These are phyloP conservation scores for Metarhizium sp. DNA, from an alignment of 2,329 filamentous ascomycete genomes.

Conservation along the genomic window DNA sequence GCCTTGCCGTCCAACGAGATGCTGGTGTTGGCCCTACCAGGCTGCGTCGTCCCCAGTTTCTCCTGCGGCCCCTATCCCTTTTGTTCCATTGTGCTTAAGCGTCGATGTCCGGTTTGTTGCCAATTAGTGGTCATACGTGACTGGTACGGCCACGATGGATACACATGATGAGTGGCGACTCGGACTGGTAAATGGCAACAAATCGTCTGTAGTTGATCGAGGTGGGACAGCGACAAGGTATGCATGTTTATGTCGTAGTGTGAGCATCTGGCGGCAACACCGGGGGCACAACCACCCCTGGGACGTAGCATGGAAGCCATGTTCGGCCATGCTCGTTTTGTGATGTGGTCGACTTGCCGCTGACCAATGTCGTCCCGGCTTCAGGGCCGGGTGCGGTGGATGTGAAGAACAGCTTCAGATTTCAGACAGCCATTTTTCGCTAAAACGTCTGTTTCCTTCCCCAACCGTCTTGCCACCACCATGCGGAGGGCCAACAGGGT, in stretches of 20 bases:
- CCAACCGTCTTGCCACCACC: not conserved
- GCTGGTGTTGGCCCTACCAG: constrained; percentile 1
- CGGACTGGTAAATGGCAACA: not conserved
- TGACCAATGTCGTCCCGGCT: not conserved
- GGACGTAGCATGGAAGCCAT: not conserved
- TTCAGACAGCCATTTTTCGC: not conserved
- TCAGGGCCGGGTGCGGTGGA: not conserved
- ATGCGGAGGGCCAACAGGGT: not conserved
- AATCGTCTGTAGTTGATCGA: not conserved
- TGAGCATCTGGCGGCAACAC: constrained; percentile 1
- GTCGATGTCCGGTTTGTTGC: not conserved
- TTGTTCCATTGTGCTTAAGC: not conserved
- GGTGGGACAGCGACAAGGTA: not conserved
- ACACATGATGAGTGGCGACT: not conserved
- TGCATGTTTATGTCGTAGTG: not conserved
- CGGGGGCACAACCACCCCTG: not conserved
- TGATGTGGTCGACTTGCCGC: not conserved
- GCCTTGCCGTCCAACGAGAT: constrained; percentile 6
- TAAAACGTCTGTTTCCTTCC: too few relatives aligned
- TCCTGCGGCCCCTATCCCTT: constrained; percentile 1
- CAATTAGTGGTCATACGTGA: not conserved
- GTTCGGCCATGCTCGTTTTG: not conserved
- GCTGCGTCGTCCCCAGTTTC: not conserved
- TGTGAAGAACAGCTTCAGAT: not conserved
- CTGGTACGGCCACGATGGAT: not conserved